Evolutionary conservation across 257 asterid species (phyloP), one percentile per base, ranked within the genome.

Genomic region (Przewalskia tangutica): DNA sequence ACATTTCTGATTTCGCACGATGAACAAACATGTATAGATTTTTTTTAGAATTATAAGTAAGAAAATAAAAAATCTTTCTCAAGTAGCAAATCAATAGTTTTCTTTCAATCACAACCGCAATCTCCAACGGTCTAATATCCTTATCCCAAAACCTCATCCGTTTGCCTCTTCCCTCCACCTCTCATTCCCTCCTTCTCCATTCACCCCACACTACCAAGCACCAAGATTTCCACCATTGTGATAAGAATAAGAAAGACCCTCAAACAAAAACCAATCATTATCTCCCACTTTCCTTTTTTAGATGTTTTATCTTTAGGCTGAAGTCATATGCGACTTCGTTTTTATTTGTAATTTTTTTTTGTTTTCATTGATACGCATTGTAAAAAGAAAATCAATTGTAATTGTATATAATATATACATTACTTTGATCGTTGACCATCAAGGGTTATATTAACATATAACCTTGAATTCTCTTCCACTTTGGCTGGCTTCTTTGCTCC

Each of bases 111-210:
- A 23, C 79, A 86, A 80, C 86, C 85, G 66, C 87, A 86, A 86
- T 87, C 88, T 75, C 81, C 87, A 80, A 80, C 83, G 77, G 84
- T 88, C 87, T 88, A 93, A 88, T 27, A 87, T 87, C 92, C 95
- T 94, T 91, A 93, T 94, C 98, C 90, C 75, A 56, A 90, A 92
- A 89, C 92, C 97, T 92, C 85, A 92, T 92, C 98, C 93, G 44
- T 81, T 65, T 78, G 55, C 80, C 38, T 12, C 83, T 56, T 86
- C 88, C 93, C 93, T 92, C 92, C 88, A 85, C 97, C 97, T 89
- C 94, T 89, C 94, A 83, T 91, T 90, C 84, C 84, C 50, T 63
- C 55, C 87, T 81, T 38, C 81, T 75, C 59, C 48, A 68, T 79
- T 81, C 90, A 81, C 86, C 90, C 81, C 90, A 87, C 84, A 88